Evolutionary conservation across 2,329 filamentous ascomycete species (phyloP), one percentile per base, ranked within the genome.

Genomic region (Monilinia aucupariae): DNA sequence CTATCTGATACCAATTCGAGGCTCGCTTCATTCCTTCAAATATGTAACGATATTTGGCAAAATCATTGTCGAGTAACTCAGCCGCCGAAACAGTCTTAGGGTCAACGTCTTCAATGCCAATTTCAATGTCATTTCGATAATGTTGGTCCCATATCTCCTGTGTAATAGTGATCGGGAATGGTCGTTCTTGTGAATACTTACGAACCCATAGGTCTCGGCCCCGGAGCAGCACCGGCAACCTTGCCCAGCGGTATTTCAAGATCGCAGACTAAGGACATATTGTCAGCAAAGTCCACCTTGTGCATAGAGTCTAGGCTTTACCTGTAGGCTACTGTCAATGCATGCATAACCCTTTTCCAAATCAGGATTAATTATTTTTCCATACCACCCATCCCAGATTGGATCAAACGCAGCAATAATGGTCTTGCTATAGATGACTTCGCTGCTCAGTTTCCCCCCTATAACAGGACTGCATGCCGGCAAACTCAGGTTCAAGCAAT

Each of bases 191-290:
- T 5, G 62, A 62, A 49, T 67, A 59, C 47, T 58, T 69, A 45
- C 66, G 49, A 27, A 68, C 49, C 68, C 70, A 73, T 12, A 48
- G 32, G 32, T 69, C 67, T 65, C 71, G 69, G 10, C 69, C 67
- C 56, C 64, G 65, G 17, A 71, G 43, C 22, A 73, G 61, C 4
- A 70, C 17, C 12, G 66, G 51, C 22, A 72, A 43, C 25, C 62
- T 65, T 30, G 69, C 69, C 71, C 71, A 74, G n/a, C 70, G 67
- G 64, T 68, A 72, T 25, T 64, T 64, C 39, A 74, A 51, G n/a
- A 72, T 60, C 15, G 61, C 37, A 47, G 66, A 65, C 70, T 73
- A 51, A 47, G 25, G n/a, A 34, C 7, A n/a, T 20, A 45, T 63
- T 52, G 62, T 64, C 48, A 61, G 32, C 1, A 7, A 8, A 50